A percentile compares a stretch with the other conserved stretches of the same genome.
Conservation (phyloP, 1,284 basidiomycete genomes). For the Ustilago xerochloae region DNA sequence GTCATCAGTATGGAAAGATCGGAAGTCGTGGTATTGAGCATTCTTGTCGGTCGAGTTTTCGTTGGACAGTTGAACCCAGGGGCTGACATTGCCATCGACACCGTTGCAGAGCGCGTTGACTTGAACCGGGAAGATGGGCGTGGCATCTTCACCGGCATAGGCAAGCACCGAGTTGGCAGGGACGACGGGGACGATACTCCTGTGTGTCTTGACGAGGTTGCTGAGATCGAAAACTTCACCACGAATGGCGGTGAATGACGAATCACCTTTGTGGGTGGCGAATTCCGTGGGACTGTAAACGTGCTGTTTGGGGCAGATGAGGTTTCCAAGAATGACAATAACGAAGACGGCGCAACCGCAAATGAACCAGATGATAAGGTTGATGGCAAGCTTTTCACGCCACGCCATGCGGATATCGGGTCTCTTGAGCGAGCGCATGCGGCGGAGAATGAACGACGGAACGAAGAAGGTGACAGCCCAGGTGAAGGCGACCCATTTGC, state of each 20-base stretch:
- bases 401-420: slow-evolving; percentile 93
- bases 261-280: slow-evolving; percentile 77
- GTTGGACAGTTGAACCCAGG: slow-evolving; percentile 83
- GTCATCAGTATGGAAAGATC: slow-evolving; percentile 77
- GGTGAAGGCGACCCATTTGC: slow-evolving; percentile 87
- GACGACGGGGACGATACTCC: slow-evolving; percentile 79
- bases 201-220: slow-evolving; percentile 71
- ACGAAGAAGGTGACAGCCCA: slow-evolving; percentile 94
- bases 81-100: slow-evolving; percentile 80
- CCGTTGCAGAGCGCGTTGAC: slow-evolving; percentile 95
- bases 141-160: slow-evolving; percentile 83
- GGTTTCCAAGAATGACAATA: slow-evolving; percentile 84
- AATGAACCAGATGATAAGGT: slow-evolving; percentile 90
- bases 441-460: slow-evolving; percentile 78
- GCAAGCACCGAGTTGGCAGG: slow-evolving; percentile 79
- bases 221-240: slow-evolving; percentile 90
- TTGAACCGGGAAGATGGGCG: slow-evolving; percentile 92
- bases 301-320: slow-evolving; percentile 95
- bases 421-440: slow-evolving; percentile 89
- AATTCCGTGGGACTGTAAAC: slow-evolving; percentile 86
- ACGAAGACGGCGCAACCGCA: slow-evolving; percentile 90
- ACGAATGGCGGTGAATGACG: slow-evolving; percentile 83
- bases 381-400: slow-evolving; percentile 96
- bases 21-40: slow-evolving; percentile 93
- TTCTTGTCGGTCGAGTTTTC: slow-evolving; percentile 82